Percentiles rank a stretch among this genome's conserved stretches.
These are phyloP conservation scores for Lichenothelia convexa DNA, from an alignment of 495 filamentous ascomycete genomes.

Conservation along the genomic window DNA sequence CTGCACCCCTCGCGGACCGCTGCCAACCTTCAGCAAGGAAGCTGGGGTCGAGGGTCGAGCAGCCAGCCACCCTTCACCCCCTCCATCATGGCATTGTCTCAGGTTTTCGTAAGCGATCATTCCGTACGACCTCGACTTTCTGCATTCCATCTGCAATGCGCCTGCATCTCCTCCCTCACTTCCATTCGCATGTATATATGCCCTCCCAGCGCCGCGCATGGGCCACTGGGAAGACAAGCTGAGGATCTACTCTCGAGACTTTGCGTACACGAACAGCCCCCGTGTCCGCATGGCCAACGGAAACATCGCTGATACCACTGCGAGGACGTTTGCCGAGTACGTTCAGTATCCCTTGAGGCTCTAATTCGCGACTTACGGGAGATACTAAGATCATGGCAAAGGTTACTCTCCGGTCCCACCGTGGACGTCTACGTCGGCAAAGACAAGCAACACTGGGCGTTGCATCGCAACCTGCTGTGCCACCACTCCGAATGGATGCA, in stretches of 20 bases:
- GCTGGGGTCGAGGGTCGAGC: too few species aligned
- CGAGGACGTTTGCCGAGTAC: constrained; percentile 28
- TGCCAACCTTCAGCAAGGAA: too few species aligned
- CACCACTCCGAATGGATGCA: constrained; percentile 28
- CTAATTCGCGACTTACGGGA: constrained; percentile 4
- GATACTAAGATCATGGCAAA: constrained; percentile 18
- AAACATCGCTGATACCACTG: constrained; percentile 21
- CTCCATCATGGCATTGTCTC: too few species aligned
- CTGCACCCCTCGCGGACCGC: too few species aligned
- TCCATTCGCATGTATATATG: constrained; percentile 1
- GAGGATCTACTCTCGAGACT: constrained; percentile 22
- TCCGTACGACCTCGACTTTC: too few species aligned
- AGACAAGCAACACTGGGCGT: constrained; percentile 22
- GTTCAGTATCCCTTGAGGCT: constrained; percentile 4
- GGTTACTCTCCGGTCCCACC: constrained; percentile 28
- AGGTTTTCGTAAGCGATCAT: too few species aligned
- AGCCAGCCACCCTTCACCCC: too few species aligned
- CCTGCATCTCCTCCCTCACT: not conserved
- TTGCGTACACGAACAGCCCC: constrained; percentile 22
- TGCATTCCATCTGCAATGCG: constrained; percentile 2
- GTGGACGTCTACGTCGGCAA: constrained; percentile 29
- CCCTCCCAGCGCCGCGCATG: constrained; percentile 8
- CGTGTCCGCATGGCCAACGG: constrained; percentile 21
- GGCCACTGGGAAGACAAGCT: constrained; percentile 14
- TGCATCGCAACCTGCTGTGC: constrained; percentile 29